Evolutionary conservation across 345 rosid genomes (phyloP).

Genomic region (Geranium brycei): DNA sequence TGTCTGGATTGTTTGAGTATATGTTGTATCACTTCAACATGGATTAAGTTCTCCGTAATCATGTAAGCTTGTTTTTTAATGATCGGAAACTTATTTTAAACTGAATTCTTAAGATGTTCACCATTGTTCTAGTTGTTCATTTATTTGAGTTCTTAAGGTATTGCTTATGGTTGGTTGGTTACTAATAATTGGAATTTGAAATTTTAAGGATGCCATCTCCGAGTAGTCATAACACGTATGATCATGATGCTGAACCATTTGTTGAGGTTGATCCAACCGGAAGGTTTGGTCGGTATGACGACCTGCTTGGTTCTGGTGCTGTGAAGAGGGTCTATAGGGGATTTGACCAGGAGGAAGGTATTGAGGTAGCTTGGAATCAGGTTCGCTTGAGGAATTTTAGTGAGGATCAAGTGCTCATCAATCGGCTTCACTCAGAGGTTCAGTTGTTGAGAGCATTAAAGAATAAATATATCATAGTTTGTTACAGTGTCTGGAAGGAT

Average conservation of each 20-base stretch:
- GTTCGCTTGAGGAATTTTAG: slow-evolving; percentile 37
- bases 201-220: slow-evolving; percentile 34
- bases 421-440: slow-evolving; percentile 50
- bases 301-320: slow-evolving; percentile 51
- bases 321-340: slow-evolving; percentile 64
- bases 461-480: slow-evolving; percentile 47
- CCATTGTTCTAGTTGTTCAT: no score
- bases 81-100: no score
- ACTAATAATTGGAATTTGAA: no score
- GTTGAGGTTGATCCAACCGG: slow-evolving; percentile 53
- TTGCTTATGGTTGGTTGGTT: no score
- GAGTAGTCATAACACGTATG: slow-evolving; percentile 17
- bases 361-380: slow-evolving; percentile 72
- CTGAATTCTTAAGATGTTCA: no score
- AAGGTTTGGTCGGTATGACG: slow-evolving; percentile 45
- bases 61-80: no score
- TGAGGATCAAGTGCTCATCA: slow-evolving; percentile 37
- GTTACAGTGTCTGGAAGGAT: slow-evolving; percentile 50
- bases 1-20: no score
- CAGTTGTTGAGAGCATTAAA: slow-evolving; percentile 42
- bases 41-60: no score
- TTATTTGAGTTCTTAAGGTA: no score
- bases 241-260: slow-evolving; percentile 37
- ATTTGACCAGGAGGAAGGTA: slow-evolving; percentile 68
- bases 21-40: no score